phyloP scores from a whole-genome alignment of 1,284 basidiomycete species.

The Mycosarcoma mackinlayi region DNA sequence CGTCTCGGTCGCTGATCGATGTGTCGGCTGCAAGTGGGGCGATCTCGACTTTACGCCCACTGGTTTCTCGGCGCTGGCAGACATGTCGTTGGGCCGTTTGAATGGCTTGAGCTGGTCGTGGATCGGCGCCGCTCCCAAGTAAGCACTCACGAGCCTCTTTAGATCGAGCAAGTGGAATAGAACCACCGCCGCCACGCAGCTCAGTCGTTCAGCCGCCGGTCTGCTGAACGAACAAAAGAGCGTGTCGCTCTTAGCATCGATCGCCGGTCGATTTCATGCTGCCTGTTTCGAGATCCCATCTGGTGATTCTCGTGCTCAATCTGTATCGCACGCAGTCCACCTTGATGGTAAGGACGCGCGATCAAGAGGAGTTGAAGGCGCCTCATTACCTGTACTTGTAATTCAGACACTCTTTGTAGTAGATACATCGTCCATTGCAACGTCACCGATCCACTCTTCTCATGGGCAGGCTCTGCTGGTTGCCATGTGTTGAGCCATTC shows the following conservation, averaged over 20 bases:
- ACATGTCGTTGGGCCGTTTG: constrained; percentile 46
- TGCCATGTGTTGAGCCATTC: too few relatives aligned
- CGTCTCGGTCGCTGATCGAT: constrained; percentile 59
- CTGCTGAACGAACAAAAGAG: constrained; percentile 3
- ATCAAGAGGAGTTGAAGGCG: neutral
- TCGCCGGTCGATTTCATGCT: constrained; percentile 11
- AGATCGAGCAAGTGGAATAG: too few relatives aligned
- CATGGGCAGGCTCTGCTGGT: too few relatives aligned
- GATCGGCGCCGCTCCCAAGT: constrained; percentile 36
- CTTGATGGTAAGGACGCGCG: constrained; percentile 43
- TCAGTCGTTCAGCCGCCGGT: constrained; percentile 10
- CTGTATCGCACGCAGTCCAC: constrained; percentile 20
- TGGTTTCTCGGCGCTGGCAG: constrained; percentile 53
- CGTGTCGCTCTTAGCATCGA: neutral
- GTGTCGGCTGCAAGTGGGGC: constrained; percentile 48
- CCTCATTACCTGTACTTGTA: constrained; percentile 15
- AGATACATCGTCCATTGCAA: constrained; percentile 3
- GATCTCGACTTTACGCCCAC: constrained; percentile 58
- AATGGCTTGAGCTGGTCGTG: constrained; percentile 52
- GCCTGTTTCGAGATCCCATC: too few relatives aligned
- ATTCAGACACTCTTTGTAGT: constrained; percentile 1
- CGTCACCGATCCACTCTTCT: neutral
- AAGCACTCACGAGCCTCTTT: neutral
- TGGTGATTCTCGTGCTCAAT: too few relatives aligned
- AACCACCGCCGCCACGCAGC: neutral